Evolutionary conservation across 345 rosid species (phyloP), one percentile per base, ranked within the genome.

Genomic region (Turnera subulata): DNA sequence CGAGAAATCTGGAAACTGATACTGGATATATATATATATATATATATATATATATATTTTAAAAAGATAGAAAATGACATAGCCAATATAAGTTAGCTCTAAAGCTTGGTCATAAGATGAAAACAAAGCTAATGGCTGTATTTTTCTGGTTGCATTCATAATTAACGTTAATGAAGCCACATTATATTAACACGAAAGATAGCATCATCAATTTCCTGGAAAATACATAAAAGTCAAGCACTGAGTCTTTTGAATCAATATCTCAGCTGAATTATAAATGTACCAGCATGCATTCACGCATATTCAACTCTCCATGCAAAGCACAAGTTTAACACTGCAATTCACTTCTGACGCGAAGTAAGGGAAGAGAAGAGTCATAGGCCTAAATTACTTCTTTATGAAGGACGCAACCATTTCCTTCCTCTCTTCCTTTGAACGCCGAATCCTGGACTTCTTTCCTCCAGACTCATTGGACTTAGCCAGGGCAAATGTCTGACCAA

Each of bases 371-470:
- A 39, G 35, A 72, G 53, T 29, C 48, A 29, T 29, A 38, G 8
- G 44, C 13, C 49, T 74, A 55, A 65, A 6, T 81, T 89, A 93
- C 99, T 73, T 89, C 23, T 83, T 83, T n/a, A 93, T 81, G 63
- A 89, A 93, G 47, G 93, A 79, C 59, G 80, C 90, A 11, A 84
- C 89, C 76, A 93, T 78, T 64, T 70, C 53, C 72, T 93, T 93
- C 68, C 99, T 86, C 80, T 93, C 97, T 65, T 83, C 86, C 81
- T 86, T 93, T 6, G 99, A 85, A 23, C 83, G 89, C n/a, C 97
- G 97, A 77, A 79, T 70, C 42, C 97, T 86, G 16, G 96, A 46
- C 69, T 78, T 89, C 78, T 65, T 89, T 62, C 88, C 89, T 3
- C 69, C 80, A 48, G 85, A 84, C 35, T 82, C 97, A 69, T 79